Base-by-base conservation (phyloP, 2,329 filamentous ascomycete species). In the Fusarium sp. region DNA sequence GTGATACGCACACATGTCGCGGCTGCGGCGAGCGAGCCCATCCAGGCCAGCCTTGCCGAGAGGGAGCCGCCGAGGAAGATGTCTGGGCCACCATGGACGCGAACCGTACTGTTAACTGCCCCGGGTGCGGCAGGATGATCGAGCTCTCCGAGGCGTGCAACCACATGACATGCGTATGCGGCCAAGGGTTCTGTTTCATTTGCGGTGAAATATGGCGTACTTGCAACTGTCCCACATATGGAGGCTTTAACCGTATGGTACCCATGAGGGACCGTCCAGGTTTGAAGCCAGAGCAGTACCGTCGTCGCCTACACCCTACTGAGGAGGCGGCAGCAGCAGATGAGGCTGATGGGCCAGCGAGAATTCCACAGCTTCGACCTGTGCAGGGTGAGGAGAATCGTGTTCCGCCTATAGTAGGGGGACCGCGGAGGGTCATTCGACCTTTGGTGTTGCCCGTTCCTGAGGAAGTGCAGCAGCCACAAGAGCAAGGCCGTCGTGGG, bases 121-220 rank as follows among this genome's bases (percentile, higher is more conserved):
- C 77, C 1, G 28, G 20, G 3, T 79, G 78, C 30, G 75, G 73
- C 5, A 68, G 72, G 17, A 72, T 77, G 62, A 54, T 79, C 22
- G 51, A 62, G 11, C 39, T 79, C 8, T 15, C 28, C 1, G 73
- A 75, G 15, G 78, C 77, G 0, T 79, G 78, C 28, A 79, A 79
- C 24, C 77, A 79, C 22, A 73, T 79, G 56, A 78, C 66, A 24
- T 89, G 87, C 56, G 78, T 57, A 3, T 90, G 88, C 56, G 75
- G 81, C 0, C 75, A 80, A 0, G 36, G 88, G n/a, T 89, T 89
- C 72, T 89, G 87, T 73, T 88, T 88, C 44, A 22, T 78, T 0
- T 89, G 87, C 47, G 86, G 86, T 9, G 20, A 24, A 0, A 7
- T 0, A 8, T 88, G 86, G 86, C 84, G 83, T 32, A 79, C 50